Evolutionary conservation across 192 early-diverging fungal species (phyloP), one percentile per base, ranked within the genome.

Genomic region (Backusella morwellensis): DNA sequence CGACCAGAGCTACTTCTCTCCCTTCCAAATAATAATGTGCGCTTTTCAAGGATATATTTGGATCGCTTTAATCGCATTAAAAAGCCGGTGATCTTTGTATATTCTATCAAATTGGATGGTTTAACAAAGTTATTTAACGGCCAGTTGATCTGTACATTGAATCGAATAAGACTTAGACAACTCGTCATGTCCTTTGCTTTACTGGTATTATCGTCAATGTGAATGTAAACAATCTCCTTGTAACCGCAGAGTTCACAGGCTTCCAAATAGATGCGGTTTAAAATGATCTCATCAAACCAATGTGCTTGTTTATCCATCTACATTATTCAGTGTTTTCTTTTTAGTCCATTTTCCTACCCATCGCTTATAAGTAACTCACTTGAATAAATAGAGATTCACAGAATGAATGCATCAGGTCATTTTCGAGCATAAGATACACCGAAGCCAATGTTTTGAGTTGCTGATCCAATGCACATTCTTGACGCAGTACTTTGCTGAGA

Each of bases 341-440:
- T 38, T 15, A 70, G 41, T 71, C 21, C 17, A 36, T 68, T 19
- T 50, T 50, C 17, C 15, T 50, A 50, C 17, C 26, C 17, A 73
- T 23, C 17, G 17, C 7, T 29, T 6, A 41, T 12, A 15, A 17
- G 3, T 19, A 52, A 35, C 14, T 26, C 72, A 77, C 76, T 70
- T 73, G 75, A 6, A 75, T 70, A 54, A 85, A 85, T 4, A 85
- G 4, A 8, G 68, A 40, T 56, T 85, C 76, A 29, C 76, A 73
- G 56, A 85, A 80, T n/a, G 32, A 56, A 50, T 83, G 75, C 82
- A 85, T 85, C 63, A 83, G 14, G 54, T 83, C 82, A 23, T 79
- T 79, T 74, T 83, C 75, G 4, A 83, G 70, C 82, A 85, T 78
- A 6, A 85, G 56, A 70, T 83, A 85, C 8, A 85, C 35, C n/a